Percentiles rank a stretch among this genome's conserved stretches.
Evolutionary conservation across 2,329 filamentous ascomycete species (phyloP).

Genomic region (Metarhizium sp.): DNA sequence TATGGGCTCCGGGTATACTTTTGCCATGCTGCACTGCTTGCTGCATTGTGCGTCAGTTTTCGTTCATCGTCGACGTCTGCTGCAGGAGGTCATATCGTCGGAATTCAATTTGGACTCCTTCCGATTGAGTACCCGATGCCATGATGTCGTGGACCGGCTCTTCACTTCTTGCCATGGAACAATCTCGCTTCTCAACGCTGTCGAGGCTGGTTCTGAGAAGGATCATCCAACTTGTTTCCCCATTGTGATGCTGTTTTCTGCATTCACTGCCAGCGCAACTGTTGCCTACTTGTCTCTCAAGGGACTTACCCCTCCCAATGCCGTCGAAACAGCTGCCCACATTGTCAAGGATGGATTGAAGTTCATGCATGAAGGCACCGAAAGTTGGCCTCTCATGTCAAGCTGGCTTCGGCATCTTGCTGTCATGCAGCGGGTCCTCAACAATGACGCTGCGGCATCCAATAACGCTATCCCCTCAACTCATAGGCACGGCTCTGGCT

Average conservation of each 20-base stretch:
- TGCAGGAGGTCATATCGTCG: conserved; percentile 46
- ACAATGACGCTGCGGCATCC: conserved; percentile 36
- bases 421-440: conserved; percentile 52
- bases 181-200: conserved; percentile 43
- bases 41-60: conserved; percentile 53
- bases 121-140: conserved; percentile 38
- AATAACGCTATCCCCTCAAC: conserved; percentile 7
- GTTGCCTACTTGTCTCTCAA: conserved; percentile 55
- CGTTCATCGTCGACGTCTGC: conserved; percentile 48
- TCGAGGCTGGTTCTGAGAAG: conserved; percentile 48
- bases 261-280: conserved; percentile 51
- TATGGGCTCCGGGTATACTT: conserved; percentile 54
- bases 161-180: conserved; percentile 51
- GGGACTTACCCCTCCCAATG: conserved; percentile 45
- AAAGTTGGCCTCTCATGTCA: conserved; percentile 49
- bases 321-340: conserved; percentile 45
- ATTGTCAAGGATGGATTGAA: conserved; percentile 50
- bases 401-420: conserved; percentile 52
- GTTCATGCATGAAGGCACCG: conserved; percentile 48
- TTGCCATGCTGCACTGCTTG: conserved; percentile 53
- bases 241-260: conserved; percentile 54
- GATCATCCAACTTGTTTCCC: conserved; percentile 51
- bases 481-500: conserved; percentile 20
- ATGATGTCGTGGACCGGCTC: conserved; percentile 46
- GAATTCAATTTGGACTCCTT: conserved; percentile 45